Evolutionary conservation across 169 alveolate species (phyloP).

Genomic region (Plasmodium yoelii): DNA sequence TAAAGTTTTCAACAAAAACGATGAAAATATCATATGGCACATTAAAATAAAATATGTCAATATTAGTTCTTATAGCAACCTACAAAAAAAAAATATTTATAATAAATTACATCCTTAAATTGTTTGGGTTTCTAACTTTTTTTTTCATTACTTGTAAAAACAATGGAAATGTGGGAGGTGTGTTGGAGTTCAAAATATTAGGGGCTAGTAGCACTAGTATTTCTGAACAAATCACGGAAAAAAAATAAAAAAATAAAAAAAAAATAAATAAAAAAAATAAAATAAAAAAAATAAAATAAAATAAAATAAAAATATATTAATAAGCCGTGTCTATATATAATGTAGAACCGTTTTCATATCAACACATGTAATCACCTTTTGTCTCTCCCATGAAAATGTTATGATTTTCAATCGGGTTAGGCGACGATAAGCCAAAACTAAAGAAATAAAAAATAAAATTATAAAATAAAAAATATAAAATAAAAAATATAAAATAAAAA

Average conservation of each 20-base stretch:
- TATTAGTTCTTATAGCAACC: constrained; percentile 81
- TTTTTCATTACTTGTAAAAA: constrained; percentile 61
- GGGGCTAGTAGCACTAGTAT: constrained; percentile 61
- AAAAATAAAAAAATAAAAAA: background rate
- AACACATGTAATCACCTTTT: constrained; percentile 19
- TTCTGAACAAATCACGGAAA: constrained; percentile 17
- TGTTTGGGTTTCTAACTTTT: background rate
- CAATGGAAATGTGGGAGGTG: constrained; percentile 79
- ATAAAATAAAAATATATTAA: no score
- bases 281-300: no score
- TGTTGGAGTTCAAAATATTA: constrained; percentile 75
- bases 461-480: no score
- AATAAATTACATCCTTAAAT: background rate
- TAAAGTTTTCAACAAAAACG: constrained; percentile 76
- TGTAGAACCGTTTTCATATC: background rate
- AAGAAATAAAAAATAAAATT: no score
- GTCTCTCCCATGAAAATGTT: constrained; percentile 62
- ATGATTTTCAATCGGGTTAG: constrained; percentile 39
- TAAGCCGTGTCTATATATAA: background rate
- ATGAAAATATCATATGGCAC: constrained; percentile 79
- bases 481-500: no score
- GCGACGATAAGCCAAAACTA: constrained; percentile 69
- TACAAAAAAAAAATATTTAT: constrained; percentile 15
- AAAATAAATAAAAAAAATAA: no score
- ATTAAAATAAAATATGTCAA: constrained; percentile 80